Evolutionary conservation across 2,329 filamentous ascomycete species (phyloP).

Genomic region (Diaporthe citriasiana): DNA sequence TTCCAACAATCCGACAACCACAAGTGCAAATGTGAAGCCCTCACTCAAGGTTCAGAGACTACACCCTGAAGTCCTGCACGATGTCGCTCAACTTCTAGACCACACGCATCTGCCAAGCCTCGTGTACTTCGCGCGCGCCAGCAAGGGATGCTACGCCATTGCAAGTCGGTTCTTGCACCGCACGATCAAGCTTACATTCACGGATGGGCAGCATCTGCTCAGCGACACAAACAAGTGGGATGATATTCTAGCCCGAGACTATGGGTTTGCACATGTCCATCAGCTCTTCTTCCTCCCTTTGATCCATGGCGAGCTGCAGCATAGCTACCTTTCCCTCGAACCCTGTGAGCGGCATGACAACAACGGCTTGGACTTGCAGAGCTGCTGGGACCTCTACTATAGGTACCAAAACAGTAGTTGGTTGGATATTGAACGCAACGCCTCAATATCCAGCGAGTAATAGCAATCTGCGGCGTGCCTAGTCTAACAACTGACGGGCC

Average conservation of each 20-base stretch:
- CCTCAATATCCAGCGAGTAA: background rate
- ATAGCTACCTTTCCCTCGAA: slow-evolving; percentile 26
- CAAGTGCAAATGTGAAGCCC: background rate
- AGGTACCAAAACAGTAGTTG: no score
- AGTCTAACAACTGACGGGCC: slow-evolving; percentile 18
- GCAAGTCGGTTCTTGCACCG: slow-evolving; percentile 27
- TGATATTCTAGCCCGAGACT: slow-evolving; percentile 13
- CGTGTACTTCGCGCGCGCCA: slow-evolving; percentile 29
- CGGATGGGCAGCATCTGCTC: slow-evolving; percentile 10
- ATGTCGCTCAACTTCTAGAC: slow-evolving; percentile 28
- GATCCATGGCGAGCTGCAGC: background rate
- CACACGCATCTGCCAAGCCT: slow-evolving; percentile 33
- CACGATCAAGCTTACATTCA: slow-evolving; percentile 31
- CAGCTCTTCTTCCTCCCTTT: slow-evolving; percentile 23
- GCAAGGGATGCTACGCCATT: slow-evolving; percentile 26
- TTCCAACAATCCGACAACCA: background rate
- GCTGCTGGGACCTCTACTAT: slow-evolving; percentile 26
- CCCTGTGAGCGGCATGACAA: slow-evolving; percentile 31
- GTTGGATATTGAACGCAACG: background rate
- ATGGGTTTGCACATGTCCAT: slow-evolving; percentile 31
- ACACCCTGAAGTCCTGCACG: slow-evolving; percentile 22
- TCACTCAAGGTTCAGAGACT: background rate
- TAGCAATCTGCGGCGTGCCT: slow-evolving; percentile 30
- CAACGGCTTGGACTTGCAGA: slow-evolving; percentile 16
- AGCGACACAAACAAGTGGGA: slow-evolving; percentile 28